Evolutionary conservation across 805 yeast genomes (phyloP).

Genomic region (Kazachstania psychrophila): DNA sequence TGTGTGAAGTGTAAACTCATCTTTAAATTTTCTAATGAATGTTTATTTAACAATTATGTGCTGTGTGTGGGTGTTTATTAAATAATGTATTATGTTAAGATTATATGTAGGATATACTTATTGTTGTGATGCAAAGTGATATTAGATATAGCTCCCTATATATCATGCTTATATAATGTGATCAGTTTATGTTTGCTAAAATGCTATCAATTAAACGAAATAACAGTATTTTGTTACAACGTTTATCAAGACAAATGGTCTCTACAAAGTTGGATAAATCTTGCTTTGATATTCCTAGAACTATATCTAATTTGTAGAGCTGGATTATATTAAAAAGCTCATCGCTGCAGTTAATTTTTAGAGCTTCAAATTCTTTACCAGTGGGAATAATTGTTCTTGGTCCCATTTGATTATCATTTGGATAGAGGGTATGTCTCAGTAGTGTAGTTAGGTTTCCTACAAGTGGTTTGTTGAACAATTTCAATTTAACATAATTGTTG

Average conservation of each 20-base stretch:
- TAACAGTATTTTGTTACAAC: slow-evolving; percentile 37
- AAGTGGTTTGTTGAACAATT: slow-evolving; percentile 20
- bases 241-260: slow-evolving; percentile 31
- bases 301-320: slow-evolving; percentile 10
- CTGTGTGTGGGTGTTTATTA: too few relatives aligned
- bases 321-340: slow-evolving; percentile 19
- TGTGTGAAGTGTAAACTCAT: too few relatives aligned
- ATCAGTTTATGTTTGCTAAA: slow-evolving; percentile 17
- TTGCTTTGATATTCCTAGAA: slow-evolving; percentile 14
- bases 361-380: slow-evolving; percentile 30
- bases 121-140: too few relatives aligned
- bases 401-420: slow-evolving; percentile 43
- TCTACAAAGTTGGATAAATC: slow-evolving; percentile 23
- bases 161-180: too few relatives aligned
- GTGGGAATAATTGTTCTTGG: slow-evolving; percentile 37
- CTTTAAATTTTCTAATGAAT: too few relatives aligned
- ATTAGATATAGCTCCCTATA: too few relatives aligned
- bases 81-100: too few relatives aligned
- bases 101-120: too few relatives aligned
- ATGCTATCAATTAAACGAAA: slow-evolving; percentile 36
- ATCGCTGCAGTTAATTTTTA: slow-evolving; percentile 22
- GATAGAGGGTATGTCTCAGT: slow-evolving; percentile 21
- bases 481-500: slow-evolving; percentile 26
- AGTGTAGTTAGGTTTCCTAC: background rate
- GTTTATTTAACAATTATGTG: too few relatives aligned